These are phyloP conservation scores for Xylaria sp. DNA, from an alignment of 2,329 filamentous ascomycete species.

Conservation along the genomic window DNA sequence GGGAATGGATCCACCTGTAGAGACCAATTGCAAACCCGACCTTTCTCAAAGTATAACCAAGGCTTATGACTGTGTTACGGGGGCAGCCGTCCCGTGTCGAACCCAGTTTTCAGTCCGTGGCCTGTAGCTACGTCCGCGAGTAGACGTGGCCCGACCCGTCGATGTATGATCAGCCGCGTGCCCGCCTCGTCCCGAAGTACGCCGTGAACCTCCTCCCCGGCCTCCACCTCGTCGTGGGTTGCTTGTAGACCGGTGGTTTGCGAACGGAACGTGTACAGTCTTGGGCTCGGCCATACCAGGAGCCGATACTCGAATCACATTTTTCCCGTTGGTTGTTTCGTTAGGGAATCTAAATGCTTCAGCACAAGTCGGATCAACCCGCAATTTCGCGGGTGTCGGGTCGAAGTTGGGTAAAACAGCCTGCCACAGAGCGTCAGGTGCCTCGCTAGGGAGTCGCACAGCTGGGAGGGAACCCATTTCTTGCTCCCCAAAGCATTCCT, in stretches of 20 bases:
- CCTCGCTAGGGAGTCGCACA: constrained; percentile 66
- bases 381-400: constrained; percentile 55
- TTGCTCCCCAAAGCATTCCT: constrained; percentile 80
- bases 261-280: constrained; percentile 33
- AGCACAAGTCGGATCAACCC: constrained; percentile 50
- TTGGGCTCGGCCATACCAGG: constrained; percentile 49
- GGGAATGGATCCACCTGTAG: neutral
- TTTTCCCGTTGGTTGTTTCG: constrained; percentile 43
- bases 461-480: constrained; percentile 78
- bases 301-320: constrained; percentile 45
- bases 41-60: neutral
- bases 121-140: constrained; percentile 20
- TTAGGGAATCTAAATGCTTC: constrained; percentile 46
- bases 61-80: constrained; percentile 20
- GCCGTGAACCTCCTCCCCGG: constrained; percentile 25
- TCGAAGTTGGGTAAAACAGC: constrained; percentile 58
- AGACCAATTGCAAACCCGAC: neutral
- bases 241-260: constrained; percentile 28
- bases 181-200: constrained; percentile 20
- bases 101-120: constrained; percentile 23
- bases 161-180: constrained; percentile 19
- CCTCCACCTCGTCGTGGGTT: constrained; percentile 27
- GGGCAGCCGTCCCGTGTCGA: constrained; percentile 15
- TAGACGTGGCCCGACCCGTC: constrained; percentile 16
- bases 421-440: constrained; percentile 65